Evolutionary conservation across 257 asterid genomes (phyloP).

Genomic region (Nicotiana knightiana): DNA sequence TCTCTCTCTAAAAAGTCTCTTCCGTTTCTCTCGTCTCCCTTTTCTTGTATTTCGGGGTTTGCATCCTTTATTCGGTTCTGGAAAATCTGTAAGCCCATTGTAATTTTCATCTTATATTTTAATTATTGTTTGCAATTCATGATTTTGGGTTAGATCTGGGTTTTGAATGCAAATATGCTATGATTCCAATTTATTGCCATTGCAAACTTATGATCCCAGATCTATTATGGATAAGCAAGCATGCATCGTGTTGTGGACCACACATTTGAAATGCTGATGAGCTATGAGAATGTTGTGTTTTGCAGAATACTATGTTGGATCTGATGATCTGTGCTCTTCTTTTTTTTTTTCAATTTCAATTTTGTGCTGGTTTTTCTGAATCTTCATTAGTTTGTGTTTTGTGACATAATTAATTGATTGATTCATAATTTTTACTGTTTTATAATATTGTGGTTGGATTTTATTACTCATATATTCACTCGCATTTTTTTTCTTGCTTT

Average conservation of each 20-base stretch:
- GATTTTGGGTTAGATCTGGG: constrained; percentile 11
- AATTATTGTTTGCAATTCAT: neutral
- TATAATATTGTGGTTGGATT: neutral
- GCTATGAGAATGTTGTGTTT: neutral
- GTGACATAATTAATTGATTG: neutral
- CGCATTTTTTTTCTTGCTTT: neutral
- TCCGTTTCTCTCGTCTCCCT: neutral
- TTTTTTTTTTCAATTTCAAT: neutral
- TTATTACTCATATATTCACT: neutral
- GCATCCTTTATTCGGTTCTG: neutral
- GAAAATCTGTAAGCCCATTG: neutral
- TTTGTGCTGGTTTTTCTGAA: neutral
- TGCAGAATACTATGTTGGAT: neutral
- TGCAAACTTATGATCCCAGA: constrained; percentile 4
- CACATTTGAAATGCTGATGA: neutral
- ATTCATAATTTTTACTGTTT: neutral
- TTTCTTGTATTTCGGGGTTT: neutral
- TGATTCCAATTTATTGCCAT: neutral
- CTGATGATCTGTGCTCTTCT: neutral
- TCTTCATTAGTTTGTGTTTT: neutral
- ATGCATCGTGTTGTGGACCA: neutral
- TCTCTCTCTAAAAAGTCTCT: neutral
- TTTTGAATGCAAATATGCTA: neutral
- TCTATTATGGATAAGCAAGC: neutral
- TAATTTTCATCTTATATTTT: neutral